Evolutionary conservation across 2,329 filamentous ascomycete species (phyloP), one percentile per base, ranked within the genome.

Genomic region (Hymenoscyphus occultus): DNA sequence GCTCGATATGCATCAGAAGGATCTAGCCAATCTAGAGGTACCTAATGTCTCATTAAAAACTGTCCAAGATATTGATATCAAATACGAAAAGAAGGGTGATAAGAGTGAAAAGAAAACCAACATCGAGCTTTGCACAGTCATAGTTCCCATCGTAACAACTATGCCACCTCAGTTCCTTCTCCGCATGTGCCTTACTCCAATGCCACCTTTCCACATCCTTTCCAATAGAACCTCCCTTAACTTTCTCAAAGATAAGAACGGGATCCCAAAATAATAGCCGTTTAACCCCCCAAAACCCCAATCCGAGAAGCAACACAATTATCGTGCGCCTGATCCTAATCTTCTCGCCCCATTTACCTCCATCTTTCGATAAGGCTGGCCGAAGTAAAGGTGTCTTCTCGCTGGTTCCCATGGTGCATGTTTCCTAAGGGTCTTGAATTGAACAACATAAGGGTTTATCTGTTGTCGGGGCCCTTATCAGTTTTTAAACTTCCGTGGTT

Each of bases 71-170:
- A 16, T 40, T 12, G 14, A 39, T 32, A 19, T 4, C 31, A 12
- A 56, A 39, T n/a, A 14, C 1, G n/a, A 39, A 39, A 32, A 32
- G 31, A 32, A 16, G 13, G 13, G n/a, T 6, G 42, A 40, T 14
- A 19, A 22, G 51, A 39, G 5, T 22, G 32, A 22, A 10, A 35
- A n/a, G 5, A 2, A 22, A n/a, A 64, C 64, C 19, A 42, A 71
- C 66, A 63, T 73, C 69, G 22, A 73, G 62, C 54, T 65, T 68
- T 12, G 72, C 68, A 61, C 72, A 73, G 35, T 70, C 63, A 56
- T 71, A 71, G 2, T 48, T 61, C n/a, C 54, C 54, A 2, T 67
- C 66, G 56, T 71, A 69, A 51, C 72, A 73, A 32, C 61, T 63
- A 56, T 67, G 64, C 72, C 72, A 73, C 51, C 60, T 51, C 22